Evolutionary conservation across 2,329 filamentous ascomycete genomes (phyloP), one percentile per base, ranked within the genome.

Genomic region (Teratosphaeria viscida): DNA sequence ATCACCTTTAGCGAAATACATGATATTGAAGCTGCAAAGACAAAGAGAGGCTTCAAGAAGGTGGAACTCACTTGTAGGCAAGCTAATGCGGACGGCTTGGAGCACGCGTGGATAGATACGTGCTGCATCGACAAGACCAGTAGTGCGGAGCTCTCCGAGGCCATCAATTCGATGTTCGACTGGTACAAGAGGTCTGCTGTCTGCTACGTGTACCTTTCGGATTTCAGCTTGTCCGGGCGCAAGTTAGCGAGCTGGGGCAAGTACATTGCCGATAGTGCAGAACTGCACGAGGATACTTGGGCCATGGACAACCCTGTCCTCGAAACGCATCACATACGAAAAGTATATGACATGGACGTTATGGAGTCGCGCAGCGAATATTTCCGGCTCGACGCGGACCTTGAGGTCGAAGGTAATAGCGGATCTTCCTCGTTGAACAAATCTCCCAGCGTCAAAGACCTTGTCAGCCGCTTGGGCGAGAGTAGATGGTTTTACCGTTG

Each of bases 181-280:
- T 75, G 72, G 70, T 75, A 75, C 59, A 56, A 62, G 12, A 59
- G 66, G 5, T 66, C 72, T 1, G 52, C 58, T 11, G 63, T 68
- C 6, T 75, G 73, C 61, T 75, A 73, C 59, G 72, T 65, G 14
- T 74, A 65, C 54, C 64, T 74, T 14, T 53, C 56, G 2, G 70
- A 71, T 58, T 68, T 73, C 12, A 43, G 11, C 12, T 43, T 43
- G 29, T 32, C 29, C 29, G 29, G 37, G 16, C 37, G 2, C 43
- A n/a, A 32, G 10, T 26, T 29, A 59, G 23, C 60, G 53, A 43
- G 37, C 12, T 43, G 37, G 16, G 37, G 12, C 10, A 10, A 11
- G 12, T 43, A 43, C 37, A 43, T 32, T 32, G 29, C 29, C 37
- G 37, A 43, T 16, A 43, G 37, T n/a, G 16, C 37, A 16, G 37